Percentiles rank a stretch among this genome's conserved stretches.
phyloP scores from a whole-genome alignment of 495 filamentous ascomycete genomes.

The Bacidia gigantensis region DNA sequence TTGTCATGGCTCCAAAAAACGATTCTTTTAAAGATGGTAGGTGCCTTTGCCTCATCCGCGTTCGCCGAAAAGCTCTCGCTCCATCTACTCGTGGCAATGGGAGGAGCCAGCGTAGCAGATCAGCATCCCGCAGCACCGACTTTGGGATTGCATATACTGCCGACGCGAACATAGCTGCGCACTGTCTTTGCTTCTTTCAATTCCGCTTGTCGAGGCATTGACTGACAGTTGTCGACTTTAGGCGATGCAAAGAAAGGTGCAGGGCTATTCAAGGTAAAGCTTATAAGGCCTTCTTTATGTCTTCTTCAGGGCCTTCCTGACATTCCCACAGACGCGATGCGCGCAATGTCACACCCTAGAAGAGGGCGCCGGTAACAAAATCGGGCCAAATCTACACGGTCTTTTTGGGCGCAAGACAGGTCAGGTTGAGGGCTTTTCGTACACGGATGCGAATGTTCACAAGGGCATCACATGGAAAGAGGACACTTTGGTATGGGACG shows the following conservation, averaged over 20 bases:
- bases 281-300: neutral
- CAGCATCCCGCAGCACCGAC: no score
- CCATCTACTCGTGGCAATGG: neutral
- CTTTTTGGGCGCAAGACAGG: constrained; percentile 96
- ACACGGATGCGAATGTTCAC: constrained; percentile 99
- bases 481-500: constrained; percentile 58
- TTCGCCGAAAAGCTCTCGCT: no score
- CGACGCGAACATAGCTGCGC: neutral
- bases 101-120: no score
- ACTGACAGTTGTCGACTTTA: constrained; percentile 23
- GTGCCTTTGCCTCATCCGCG: neutral
- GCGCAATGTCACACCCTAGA: constrained; percentile 96
- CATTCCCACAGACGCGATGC: constrained; percentile 59
- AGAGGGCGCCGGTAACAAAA: constrained; percentile 80
- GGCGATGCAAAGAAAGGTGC: constrained; percentile 95
- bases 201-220: neutral
- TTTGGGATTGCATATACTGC: no score
- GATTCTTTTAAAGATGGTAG: constrained; percentile 2
- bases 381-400: constrained; percentile 92
- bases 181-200: neutral
- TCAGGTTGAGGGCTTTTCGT: constrained; percentile 79
- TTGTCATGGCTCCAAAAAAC: constrained; percentile 1
- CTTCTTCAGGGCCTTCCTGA: neutral
- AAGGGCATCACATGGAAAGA: constrained; percentile 86
- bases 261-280: constrained; percentile 82